phyloP scores from a whole-genome alignment of 129 eudicot species.

The Daucus carota region DNA sequence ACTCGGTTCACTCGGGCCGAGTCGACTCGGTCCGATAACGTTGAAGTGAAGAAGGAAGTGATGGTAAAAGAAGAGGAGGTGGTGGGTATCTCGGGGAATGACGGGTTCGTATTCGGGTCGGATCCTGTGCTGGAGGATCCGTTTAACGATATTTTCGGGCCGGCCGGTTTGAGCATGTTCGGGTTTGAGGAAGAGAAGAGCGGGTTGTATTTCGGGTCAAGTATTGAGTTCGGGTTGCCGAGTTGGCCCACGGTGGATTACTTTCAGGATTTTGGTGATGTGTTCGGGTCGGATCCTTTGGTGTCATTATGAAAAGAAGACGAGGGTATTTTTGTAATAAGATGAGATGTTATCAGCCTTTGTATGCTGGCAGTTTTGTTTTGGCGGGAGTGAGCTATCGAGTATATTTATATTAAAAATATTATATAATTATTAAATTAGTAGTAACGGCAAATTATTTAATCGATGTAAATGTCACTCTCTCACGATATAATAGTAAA shows the following conservation, averaged over 20 bases:
- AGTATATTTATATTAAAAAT: constrained; percentile 6
- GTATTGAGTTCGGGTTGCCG: constrained; percentile 34
- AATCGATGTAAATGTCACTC: neutral
- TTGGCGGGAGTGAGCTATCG: constrained; percentile 22
- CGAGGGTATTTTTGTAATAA: constrained; percentile 16
- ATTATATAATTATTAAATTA: neutral
- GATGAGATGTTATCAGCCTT: constrained; percentile 8
- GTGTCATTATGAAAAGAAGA: constrained; percentile 38
- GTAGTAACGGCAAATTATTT: constrained; percentile 12
- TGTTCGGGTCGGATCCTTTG: constrained; percentile 89
- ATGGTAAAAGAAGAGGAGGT: constrained; percentile 10
- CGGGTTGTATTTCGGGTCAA: constrained; percentile 17
- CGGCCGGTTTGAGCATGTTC: constrained; percentile 18
- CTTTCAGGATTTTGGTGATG: constrained; percentile 61
- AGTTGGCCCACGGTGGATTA: constrained; percentile 45
- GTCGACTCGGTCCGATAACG: constrained; percentile 12
- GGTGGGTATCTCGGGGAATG: constrained; percentile 31
- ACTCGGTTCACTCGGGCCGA: neutral
- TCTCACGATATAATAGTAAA: neutral
- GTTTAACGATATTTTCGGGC: constrained; percentile 43
- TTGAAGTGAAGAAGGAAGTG: constrained; percentile 12
- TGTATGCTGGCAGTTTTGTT: constrained; percentile 29
- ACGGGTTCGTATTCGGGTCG: neutral
- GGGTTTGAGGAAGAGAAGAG: constrained; percentile 24
- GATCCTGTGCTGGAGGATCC: neutral